Conservation (phyloP, 2,329 filamentous ascomycete genomes). For the Colletotrichum sp. region DNA sequence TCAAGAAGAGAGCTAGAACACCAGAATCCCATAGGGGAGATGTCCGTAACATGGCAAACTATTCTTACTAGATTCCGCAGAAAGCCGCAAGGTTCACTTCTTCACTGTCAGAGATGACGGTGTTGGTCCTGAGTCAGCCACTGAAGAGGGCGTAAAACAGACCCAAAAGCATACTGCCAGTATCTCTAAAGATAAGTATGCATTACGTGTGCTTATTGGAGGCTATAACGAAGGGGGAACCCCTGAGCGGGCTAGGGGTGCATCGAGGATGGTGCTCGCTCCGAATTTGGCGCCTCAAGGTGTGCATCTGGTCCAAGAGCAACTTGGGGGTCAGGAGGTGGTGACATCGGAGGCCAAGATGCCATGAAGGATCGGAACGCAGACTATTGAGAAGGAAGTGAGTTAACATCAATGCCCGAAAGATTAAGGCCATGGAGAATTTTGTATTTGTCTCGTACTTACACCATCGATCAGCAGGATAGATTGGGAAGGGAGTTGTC, state of each 20-base stretch:
- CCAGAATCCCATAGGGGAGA: not conserved
- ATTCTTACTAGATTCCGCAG: not conserved
- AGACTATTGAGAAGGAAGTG: not conserved
- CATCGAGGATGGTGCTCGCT: not conserved
- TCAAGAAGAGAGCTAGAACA: not conserved
- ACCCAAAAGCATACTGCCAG: not conserved
- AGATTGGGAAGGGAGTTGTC: no score
- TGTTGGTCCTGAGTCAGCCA: not conserved
- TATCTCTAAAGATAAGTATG: not conserved
- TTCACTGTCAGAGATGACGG: not conserved
- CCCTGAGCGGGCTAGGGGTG: not conserved
- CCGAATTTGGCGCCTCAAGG: not conserved
- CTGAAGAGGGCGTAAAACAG: not conserved
- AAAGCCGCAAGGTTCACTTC: not conserved
- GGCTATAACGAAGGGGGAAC: not conserved
- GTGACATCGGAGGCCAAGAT: not conserved
- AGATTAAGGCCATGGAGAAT: not conserved
- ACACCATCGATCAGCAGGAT: accelerated
- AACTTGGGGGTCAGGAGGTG: not conserved
- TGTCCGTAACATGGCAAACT: not conserved
- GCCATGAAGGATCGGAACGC: not conserved
- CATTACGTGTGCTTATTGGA: not conserved
- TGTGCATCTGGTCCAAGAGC: not conserved
- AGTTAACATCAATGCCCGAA: not conserved
- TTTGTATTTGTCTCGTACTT: not conserved